Evolutionary conservation across 2,329 filamentous ascomycete species (phyloP), one percentile per base, ranked within the genome.

Genomic region (Xylariales sp.): DNA sequence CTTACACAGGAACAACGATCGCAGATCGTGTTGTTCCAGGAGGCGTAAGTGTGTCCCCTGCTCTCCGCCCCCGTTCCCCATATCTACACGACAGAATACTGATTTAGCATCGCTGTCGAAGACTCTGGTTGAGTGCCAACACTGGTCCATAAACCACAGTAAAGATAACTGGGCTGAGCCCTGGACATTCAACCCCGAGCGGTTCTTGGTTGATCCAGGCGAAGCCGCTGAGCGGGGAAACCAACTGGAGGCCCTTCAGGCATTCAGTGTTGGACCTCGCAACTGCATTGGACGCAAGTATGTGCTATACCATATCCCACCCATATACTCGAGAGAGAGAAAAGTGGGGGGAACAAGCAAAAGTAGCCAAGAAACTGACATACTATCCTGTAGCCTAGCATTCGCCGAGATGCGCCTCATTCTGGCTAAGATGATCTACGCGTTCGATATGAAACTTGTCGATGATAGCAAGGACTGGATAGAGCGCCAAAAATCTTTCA

Each of bases 271-370:
- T 5, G 61, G 65, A 1, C 58, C 63, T 13, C 43, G 63, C 29
- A 63, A 63, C 25, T 67, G 64, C 30, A 53, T 66, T 27, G 63
- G 63, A 7, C 51, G 57, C 40, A 66, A 65, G 62, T 63, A 56
- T 40, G 60, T n/a, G n/a, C n/a, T n/a, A n/a, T n/a, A n/a, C n/a
- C n/a, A n/a, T n/a, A n/a, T n/a, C n/a, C n/a, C n/a, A n/a, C n/a
- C n/a, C n/a, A n/a, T n/a, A n/a, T n/a, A n/a, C n/a, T n/a, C n/a
- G n/a, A n/a, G n/a, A n/a, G n/a, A n/a, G n/a, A n/a, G n/a, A n/a
- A n/a, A n/a, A n/a, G n/a, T n/a, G n/a, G n/a, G n/a, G n/a, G n/a
- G n/a, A n/a, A n/a, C n/a, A n/a, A n/a, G n/a, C n/a, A n/a, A n/a
- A n/a, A n/a, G n/a, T n/a, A n/a, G n/a, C 35, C 31, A 21, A 38